Evolutionary conservation across 495 filamentous ascomycete species (phyloP), one percentile per base, ranked within the genome.

Genomic region (Chaetomium cochliodes): DNA sequence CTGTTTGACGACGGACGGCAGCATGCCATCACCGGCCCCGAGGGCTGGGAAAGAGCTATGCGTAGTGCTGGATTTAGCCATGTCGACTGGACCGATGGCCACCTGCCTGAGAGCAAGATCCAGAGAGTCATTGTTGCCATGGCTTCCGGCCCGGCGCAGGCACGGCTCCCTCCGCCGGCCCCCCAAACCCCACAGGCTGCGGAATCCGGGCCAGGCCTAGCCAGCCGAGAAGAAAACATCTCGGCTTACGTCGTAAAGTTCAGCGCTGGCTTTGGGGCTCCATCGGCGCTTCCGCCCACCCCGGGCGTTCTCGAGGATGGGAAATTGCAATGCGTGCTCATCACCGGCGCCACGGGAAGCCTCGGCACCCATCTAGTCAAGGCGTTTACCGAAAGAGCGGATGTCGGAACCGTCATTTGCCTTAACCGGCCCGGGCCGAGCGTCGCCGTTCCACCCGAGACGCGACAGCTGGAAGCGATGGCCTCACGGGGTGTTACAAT

Each of bases 281-380:
- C n/a, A n/a, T n/a, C n/a, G n/a, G n/a, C n/a, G n/a, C n/a, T n/a
- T n/a, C n/a, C n/a, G n/a, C n/a, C n/a, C n/a, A n/a, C n/a, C n/a
- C n/a, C n/a, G n/a, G n/a, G n/a, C n/a, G n/a, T n/a, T n/a, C n/a
- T n/a, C n/a, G n/a, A n/a, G n/a, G n/a, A n/a, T n/a, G n/a, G n/a
- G n/a, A n/a, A n/a, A n/a, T n/a, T n/a, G n/a, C n/a, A n/a, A n/a
- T n/a, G n/a, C n/a, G 72, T 87, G 0, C 63, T 87, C 7, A 20
- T 47, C 44, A 87, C 85, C 3, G 81, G 83, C 15, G 81, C 76
- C 0, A 81, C 81, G 0, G 83, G 83, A 0, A 81, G 80, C 61
- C 55, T 85, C 11, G 83, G 83, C 3, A 72, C 74, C n/a, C 81
- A 85, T 65, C 63, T 85, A 0, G 77, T 81, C n/a, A n/a, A n/a